Base-by-base conservation (phyloP, 768 basidiomycete species). In the Rhizopogon vulgaris region DNA sequence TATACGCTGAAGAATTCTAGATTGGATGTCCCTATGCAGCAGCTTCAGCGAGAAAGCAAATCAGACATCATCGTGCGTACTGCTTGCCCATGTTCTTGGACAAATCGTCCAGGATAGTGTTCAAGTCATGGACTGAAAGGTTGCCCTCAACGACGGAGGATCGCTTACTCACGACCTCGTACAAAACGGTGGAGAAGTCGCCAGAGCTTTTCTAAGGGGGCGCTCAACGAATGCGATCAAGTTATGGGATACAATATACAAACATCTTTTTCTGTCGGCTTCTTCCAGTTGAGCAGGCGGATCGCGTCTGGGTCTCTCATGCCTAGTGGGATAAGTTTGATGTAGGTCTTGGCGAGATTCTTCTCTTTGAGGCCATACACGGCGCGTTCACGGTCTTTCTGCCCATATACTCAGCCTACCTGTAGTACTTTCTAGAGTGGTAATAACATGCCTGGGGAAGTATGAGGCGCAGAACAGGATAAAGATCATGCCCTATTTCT, bases 281-380 rank as follows among this genome's bases (percentile, higher is more conserved):
- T 83, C 72, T 88, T 98, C 96, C 96, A 98, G 58, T 95, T 87
- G 41, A 87, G 69, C 40, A 99, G 70, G 38, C 89, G 79, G 43
- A 87, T 77, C 0, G 91, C 87, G 61, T 94, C 91, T 6, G 83
- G 84, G 51, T 91, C 87, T 63, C 82, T 82, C 64, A 71, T 79
- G 37, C 87, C 86, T 3, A 99, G 74, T 1, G 90, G 90, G 34
- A 98, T 87, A 2, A 94, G 78, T 55, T 87, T 85, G 71, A 95
- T 91, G 64, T 94, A 96, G 9, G 82, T 83, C 68, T 94, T 97
- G 4, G 94, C 94, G 3, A 99, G 72, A 63, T 88, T 90, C 71
- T 88, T 89, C 73, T 99, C 96, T 66, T 99, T 99, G 58, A 96
- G 69, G 12, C 93, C 90, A 67, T 98, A 99, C 0, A 94, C 85